Evolutionary conservation across 2,329 filamentous ascomycete genomes (phyloP), one percentile per base, ranked within the genome.

Genomic region (Huntiella savannae): DNA sequence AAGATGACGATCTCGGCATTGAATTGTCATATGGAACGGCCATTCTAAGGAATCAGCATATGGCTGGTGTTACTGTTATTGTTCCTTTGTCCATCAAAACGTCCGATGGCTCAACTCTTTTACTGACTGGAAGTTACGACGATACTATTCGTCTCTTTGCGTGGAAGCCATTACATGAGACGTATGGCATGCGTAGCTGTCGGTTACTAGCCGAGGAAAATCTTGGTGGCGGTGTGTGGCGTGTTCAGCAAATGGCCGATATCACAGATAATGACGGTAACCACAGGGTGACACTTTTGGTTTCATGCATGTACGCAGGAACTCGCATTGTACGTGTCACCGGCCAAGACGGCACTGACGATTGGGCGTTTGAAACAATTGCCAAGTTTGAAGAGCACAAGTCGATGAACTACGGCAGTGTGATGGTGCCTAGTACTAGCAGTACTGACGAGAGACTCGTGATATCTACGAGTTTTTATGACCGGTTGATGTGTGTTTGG

Each of bases 341-440:
- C 19, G 50, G 53, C 22, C 33, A 15, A 4, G 56, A 58, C 1
- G 54, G 61, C 1, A 60, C 51, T 50, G 62, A 47, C n/a, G 52
- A 52, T 13, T 85, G 79, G 71, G 56, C 55, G 1, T 77, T 91
- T 48, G 64, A 70, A 38, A 66, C 88, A 1, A 53, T 87, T 40
- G 77, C 71, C 0, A 71, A 69, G 45, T 93, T 93, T 56, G 80
- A 84, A 54, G 82, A 88, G 57, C 86, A 95, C 58, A 68, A 82
- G 62, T 94, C 85, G 59, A 94, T 95, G 85, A 94, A 93, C 56
- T 96, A 96, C 59, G 87, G 80, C 5, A 83, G 81, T 54, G 86
- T 87, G 60, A 72, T 76, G 49, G 68, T 72, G 52, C 68, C 68
- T 1, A 33, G 28, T 40, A 39, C 13, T 12, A 33, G n/a, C n/a